Percentiles rank a stretch among this genome's conserved stretches.
Conservation (phyloP, 1,284 basidiomycete species). For the Vanrija pseudolonga region DNA sequence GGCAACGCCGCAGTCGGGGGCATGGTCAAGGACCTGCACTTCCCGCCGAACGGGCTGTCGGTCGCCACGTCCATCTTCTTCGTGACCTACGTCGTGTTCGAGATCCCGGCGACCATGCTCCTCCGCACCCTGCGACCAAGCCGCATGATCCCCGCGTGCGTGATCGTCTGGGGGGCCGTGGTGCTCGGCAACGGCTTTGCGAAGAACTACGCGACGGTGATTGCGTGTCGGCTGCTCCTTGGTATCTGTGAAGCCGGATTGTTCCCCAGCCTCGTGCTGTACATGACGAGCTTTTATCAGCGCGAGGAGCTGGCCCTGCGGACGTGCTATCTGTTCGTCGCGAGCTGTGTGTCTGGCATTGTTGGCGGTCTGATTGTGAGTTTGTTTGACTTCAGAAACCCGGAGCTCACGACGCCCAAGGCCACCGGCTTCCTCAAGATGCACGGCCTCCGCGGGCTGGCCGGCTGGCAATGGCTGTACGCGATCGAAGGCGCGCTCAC, state of each 20-base stretch:
- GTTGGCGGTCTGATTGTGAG: slow-evolving; percentile 32
- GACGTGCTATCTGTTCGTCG: slow-evolving; percentile 34
- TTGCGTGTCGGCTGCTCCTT: slow-evolving; percentile 24
- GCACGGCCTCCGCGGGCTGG: slow-evolving; percentile 8
- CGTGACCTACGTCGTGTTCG: slow-evolving; percentile 31
- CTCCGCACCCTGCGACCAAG: slow-evolving; percentile 25
- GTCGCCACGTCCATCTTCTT: slow-evolving; percentile 21
- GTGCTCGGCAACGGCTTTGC: slow-evolving; percentile 19
- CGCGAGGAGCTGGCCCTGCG: slow-evolving; percentile 29
- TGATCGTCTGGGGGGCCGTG: slow-evolving; percentile 23
- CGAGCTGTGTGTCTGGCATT: slow-evolving; percentile 27
- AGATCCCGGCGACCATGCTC: slow-evolving; percentile 27
- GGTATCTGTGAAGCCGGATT: slow-evolving; percentile 30
- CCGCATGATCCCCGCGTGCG: slow-evolving; percentile 10
- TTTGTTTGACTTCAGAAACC: no score
- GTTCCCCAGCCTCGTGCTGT: slow-evolving; percentile 26
- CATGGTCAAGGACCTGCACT: slow-evolving; percentile 3
- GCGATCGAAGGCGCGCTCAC: slow-evolving; percentile 12
- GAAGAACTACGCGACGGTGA: slow-evolving; percentile 20
- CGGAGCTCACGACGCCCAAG: not conserved
- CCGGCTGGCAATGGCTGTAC: slow-evolving; percentile 13
- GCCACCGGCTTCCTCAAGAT: slow-evolving; percentile 10
- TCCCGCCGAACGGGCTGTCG: slow-evolving; percentile 4
- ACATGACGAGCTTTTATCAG: slow-evolving; percentile 26
- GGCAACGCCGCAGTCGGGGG: slow-evolving; percentile 9